Evolutionary conservation across 164 flowering plant genomes (phyloP), one percentile per base, ranked within the genome.

Genomic region (Umbellularia californica): DNA sequence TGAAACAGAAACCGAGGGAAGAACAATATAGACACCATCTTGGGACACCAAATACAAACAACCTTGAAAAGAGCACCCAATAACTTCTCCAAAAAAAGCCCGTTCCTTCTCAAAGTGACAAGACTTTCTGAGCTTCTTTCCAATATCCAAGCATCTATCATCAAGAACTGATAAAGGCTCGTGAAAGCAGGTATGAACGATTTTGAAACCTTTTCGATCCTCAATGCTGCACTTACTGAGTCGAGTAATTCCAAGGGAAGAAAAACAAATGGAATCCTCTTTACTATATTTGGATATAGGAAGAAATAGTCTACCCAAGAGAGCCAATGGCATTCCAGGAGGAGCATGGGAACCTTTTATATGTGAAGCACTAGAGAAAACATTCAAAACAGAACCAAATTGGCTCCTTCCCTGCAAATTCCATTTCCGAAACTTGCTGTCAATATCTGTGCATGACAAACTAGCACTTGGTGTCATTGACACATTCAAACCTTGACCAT

Each of bases 31-130:
- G 35, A 96, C 84, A 74, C 97, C 97, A 75, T 74, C 72, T 74
- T 83, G 76, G 50, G 93, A 84, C 30, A 92, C 97, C 84, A 96
- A 84, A 86, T 93, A 96, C 28, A 92, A 79, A 79, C 80, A 86
- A 13, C 98, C 99, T 76, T 88, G 87, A 62, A 85, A 92, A 66
- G 79, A 84, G 78, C 97, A 91, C 74, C 91, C 92, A 77, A 96
- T 83, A 50, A 88, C 96, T 78, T 90, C 89, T 67, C 84, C 94
- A 58, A 79, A 41, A 41, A 74, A 77, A 68, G 75, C 68, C 51
- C 79, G 85, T 82, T 85, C 82, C 52, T 73, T 77, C 64, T 83
- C 86, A 65, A 74, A 70, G 30, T 72, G 55, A 77, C 64, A 68
- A 77, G 27, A 55, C 35, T 27, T 72, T 72, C 75, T 72, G 19